Conservation (phyloP, 2,329 filamentous ascomycete genomes). For the Pseudocercospora fijiensis region DNA sequence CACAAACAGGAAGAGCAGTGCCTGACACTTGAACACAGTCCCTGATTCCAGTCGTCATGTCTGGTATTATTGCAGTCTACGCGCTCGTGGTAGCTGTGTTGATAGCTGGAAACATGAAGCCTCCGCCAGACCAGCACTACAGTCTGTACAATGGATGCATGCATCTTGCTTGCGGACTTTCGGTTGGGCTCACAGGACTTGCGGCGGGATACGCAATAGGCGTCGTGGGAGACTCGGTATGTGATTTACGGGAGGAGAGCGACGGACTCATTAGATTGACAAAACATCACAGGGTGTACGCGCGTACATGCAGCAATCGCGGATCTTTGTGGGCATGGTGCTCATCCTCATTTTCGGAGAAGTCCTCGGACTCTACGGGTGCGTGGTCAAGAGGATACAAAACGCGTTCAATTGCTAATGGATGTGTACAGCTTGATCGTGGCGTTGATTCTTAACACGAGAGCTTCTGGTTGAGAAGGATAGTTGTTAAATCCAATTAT, state of each 20-base stretch:
- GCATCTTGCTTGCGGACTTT: slow-evolving; percentile 87
- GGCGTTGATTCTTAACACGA: slow-evolving; percentile 84
- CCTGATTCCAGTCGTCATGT: slow-evolving; percentile 91
- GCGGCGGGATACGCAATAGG: slow-evolving; percentile 97
- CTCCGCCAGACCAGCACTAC: slow-evolving; percentile 67
- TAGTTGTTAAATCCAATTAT: not conserved
- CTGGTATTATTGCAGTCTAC: slow-evolving; percentile 98
- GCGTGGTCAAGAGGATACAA: slow-evolving; percentile 39
- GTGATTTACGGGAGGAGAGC: slow-evolving; percentile 29
- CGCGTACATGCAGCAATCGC: slow-evolving; percentile 92
- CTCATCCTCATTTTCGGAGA: slow-evolving; percentile 98
- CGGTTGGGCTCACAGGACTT: slow-evolving; percentile 87
- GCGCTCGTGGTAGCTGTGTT: slow-evolving; percentile 94
- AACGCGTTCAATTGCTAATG: not conserved
- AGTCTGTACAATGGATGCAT: slow-evolving; percentile 89
- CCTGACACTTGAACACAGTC: slow-evolving; percentile 54
- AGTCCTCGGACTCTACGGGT: slow-evolving; percentile 96
- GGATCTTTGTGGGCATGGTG: slow-evolving; percentile 98
- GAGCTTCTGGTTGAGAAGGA: slow-evolving; percentile 30
- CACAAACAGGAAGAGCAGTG: slow-evolving; percentile 8
- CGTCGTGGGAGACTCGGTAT: slow-evolving; percentile 83
- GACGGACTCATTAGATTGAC: slow-evolving; percentile 1
- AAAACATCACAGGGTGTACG: slow-evolving; percentile 64
- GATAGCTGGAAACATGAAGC: slow-evolving; percentile 84
- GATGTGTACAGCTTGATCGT: slow-evolving; percentile 71